Evolutionary conservation across 176 grass and related monocot species (phyloP).

Genomic region (Tuctoria greenei): DNA sequence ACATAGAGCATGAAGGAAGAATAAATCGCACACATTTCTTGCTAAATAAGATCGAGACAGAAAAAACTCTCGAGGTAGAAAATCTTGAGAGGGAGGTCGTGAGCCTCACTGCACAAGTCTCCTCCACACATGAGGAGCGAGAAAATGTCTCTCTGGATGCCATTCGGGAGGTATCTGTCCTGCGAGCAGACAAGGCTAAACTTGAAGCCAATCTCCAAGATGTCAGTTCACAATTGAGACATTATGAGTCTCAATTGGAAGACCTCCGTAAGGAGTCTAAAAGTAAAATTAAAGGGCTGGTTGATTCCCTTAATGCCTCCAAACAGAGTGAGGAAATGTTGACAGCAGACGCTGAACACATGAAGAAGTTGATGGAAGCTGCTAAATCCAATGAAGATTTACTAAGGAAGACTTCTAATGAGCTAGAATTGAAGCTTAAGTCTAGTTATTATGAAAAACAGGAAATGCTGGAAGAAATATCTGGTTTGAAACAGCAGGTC

Average conservation of each 20-base stretch:
- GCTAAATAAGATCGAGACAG: conserved; percentile 74
- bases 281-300: conserved; percentile 86
- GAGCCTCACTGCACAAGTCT: conserved; percentile 64
- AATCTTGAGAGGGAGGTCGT: conserved; percentile 76
- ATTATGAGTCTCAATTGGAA: conserved; percentile 69
- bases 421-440: conserved; percentile 88
- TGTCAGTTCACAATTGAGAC: conserved; percentile 61
- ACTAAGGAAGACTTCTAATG: conserved; percentile 56
- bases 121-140: conserved; percentile 74
- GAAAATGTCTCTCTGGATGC: conserved; percentile 72
- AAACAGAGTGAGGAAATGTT: conserved; percentile 99
- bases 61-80: conserved; percentile 83
- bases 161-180: conserved; percentile 62
- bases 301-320: conserved; percentile 87
- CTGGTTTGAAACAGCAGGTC: conserved; percentile 73
- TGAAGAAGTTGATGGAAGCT: conserved; percentile 74
- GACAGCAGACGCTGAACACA: conserved; percentile 84
- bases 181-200: conserved; percentile 80
- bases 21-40: conserved; percentile 63
- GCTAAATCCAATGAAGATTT: conserved; percentile 73
- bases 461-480: conserved; percentile 82
- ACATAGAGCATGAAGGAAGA: conserved; percentile 90
- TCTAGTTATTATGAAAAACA: conserved; percentile 79
- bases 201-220: conserved; percentile 75
- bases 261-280: conserved; percentile 83